Evolutionary conservation across 192 early-diverging fungal species (phyloP), one percentile per base, ranked within the genome.

Genomic region (Lobosporangium transversale): DNA sequence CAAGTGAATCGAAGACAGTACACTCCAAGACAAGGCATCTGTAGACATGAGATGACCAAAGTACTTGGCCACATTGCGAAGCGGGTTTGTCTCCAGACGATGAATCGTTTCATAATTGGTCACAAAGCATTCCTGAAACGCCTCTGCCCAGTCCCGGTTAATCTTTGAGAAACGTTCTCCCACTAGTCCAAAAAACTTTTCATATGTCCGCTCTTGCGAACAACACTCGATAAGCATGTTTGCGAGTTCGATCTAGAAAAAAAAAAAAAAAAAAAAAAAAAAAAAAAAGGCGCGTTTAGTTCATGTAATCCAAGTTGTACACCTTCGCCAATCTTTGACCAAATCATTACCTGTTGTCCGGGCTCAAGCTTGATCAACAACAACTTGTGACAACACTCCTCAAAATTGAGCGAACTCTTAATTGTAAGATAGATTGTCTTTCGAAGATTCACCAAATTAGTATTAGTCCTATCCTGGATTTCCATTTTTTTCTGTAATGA

Each of bases 141-240:
- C 85, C 18, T 89, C 87, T 5, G 85, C 80, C 97, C 97, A 98
- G 0, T 73, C 59, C 6, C 87, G 85, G 58, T 91, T 90, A 53
- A 97, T 70, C 70, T 94, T 90, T 81, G 92, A 94, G 47, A 97
- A 92, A 20, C 97, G 92, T 70, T 98, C 97, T 26, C 94, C 96
- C 33, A 97, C 90, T 7, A 98, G 80, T 6, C 97, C 97, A 68
- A 92, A 98, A 61, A 96, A 96, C 57, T 87, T 94, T 62, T 95
- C 90, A 78, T 96, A 98, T 7, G 96, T 98, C 14, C 94, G 86
- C 71, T 98, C 96, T 74, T 98, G 95, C 6, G 92, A 89, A 74
- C 96, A 98, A 86, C 95, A 96, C 71, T 98, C 97, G 52, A 98
- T 93, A 48, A 98, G 88, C 97, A 98, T 98, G 68, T 96, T 95